These are phyloP conservation scores for Pythium sukuiense DNA, from an alignment of 352 stramenopile species.

Conservation along the genomic window DNA sequence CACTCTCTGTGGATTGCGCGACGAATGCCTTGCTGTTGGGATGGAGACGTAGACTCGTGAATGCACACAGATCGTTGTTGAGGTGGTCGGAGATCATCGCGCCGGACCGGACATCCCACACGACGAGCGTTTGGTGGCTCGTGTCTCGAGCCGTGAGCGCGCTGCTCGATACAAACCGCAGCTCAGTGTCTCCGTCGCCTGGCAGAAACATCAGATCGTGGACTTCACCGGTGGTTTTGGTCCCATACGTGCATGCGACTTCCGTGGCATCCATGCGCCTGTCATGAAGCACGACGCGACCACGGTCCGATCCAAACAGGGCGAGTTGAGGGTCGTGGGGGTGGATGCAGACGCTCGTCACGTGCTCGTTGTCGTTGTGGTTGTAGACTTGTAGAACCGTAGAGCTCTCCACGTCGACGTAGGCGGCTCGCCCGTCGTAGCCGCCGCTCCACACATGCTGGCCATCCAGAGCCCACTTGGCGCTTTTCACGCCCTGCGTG, in stretches of 20 bases:
- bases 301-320: conserved; percentile 9
- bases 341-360: conserved; percentile 3
- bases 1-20: conserved; percentile 46
- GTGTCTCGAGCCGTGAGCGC: conserved; percentile 37
- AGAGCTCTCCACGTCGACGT: conserved; percentile 16
- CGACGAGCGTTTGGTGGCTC: conserved; percentile 63
- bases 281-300: conserved; percentile 32
- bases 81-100: conserved; percentile 51
- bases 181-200: not conserved
- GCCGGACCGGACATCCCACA: conserved; percentile 56
- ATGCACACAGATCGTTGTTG: conserved; percentile 44
- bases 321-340: conserved; percentile 7
- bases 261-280: conserved; percentile 22
- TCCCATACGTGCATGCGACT: conserved; percentile 13
- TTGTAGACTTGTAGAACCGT: conserved; percentile 3
- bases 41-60: conserved; percentile 47
- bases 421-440: conserved; percentile 34
- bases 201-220: conserved; percentile 59
- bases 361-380: conserved; percentile 8
- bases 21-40: conserved; percentile 39
- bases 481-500: conserved; percentile 44
- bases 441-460: conserved; percentile 39
- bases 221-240: conserved; percentile 41
- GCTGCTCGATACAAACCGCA: conserved; percentile 55
- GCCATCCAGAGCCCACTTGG: conserved; percentile 59